A percentile compares a stretch with the other conserved stretches of the same genome.
Evolutionary conservation across 2,329 filamentous ascomycete genomes (phyloP).

Genomic region (Tolypocladium album): DNA sequence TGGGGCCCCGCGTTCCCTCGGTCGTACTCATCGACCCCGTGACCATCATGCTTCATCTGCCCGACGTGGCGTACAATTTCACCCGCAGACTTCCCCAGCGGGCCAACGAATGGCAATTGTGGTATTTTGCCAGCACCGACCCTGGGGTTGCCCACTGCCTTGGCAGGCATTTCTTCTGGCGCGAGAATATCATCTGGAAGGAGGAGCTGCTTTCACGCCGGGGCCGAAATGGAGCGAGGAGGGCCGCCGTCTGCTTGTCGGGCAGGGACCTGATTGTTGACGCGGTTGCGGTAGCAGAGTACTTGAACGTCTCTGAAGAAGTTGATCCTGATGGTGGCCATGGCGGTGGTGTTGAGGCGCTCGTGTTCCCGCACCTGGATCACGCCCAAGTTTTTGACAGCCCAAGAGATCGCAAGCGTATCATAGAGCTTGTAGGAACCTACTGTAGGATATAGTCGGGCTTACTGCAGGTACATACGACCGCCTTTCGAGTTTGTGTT

Average conservation of each 20-base stretch:
- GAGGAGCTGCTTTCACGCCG: constrained; percentile 39
- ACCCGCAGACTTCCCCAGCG: constrained; percentile 37
- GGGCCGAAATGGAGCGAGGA: constrained; percentile 12
- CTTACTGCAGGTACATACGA: not conserved
- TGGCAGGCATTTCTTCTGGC: constrained; percentile 60
- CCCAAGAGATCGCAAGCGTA: constrained; percentile 12
- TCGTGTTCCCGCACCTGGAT: constrained; percentile 51
- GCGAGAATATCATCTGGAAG: constrained; percentile 59
- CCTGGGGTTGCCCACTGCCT: constrained; percentile 55
- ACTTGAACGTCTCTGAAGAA: constrained; percentile 25
- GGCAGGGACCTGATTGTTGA: constrained; percentile 56
- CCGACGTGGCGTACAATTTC: constrained; percentile 64
- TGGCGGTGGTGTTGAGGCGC: constrained; percentile 32
- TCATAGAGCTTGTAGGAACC: constrained; percentile 18
- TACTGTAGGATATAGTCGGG: constrained; percentile 8
- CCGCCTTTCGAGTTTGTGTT: not conserved
- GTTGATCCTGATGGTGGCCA: constrained; percentile 6
- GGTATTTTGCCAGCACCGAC: constrained; percentile 60
- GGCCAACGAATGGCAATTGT: constrained; percentile 61
- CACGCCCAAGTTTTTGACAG: constrained; percentile 52
- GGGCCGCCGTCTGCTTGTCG: constrained; percentile 46
- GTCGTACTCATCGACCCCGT: constrained; percentile 49
- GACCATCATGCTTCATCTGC: constrained; percentile 55
- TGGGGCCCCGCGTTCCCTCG: constrained; percentile 39
- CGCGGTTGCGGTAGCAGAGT: constrained; percentile 44